These are phyloP conservation scores for Bolboschoenus planiculmis DNA, from an alignment of 176 grass and related monocot genomes.

Conservation along the genomic window DNA sequence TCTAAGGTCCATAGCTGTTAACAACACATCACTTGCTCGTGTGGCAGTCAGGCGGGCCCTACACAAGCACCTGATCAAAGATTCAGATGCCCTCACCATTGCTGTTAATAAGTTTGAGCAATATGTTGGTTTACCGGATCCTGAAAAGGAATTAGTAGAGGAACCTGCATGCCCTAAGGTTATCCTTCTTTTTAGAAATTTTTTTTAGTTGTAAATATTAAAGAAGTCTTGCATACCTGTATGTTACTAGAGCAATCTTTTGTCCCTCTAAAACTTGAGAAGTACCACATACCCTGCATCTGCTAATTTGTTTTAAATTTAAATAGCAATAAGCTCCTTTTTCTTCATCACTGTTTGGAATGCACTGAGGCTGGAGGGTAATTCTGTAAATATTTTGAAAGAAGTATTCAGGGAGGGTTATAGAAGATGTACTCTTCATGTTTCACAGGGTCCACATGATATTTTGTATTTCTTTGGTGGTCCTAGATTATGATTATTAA, in stretches of 20 bases:
- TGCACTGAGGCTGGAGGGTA: not conserved
- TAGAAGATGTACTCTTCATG: not conserved
- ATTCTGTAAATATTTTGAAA: too few species aligned
- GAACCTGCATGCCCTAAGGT: slow-evolving; percentile 96
- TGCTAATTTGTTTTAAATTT: not conserved
- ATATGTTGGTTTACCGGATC: slow-evolving; percentile 57
- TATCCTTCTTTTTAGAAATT: slow-evolving; percentile 7
- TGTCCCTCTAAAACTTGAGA: not conserved
- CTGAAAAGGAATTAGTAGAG: slow-evolving; percentile 61
- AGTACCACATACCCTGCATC: not conserved
- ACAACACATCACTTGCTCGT: slow-evolving; percentile 67
- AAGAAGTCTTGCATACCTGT: not conserved
- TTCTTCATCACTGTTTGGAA: not conserved
- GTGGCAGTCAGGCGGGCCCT: slow-evolving; percentile 54
- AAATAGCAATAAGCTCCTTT: not conserved
- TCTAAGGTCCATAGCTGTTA: slow-evolving; percentile 70
- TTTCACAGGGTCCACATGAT: not conserved
- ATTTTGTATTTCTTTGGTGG: not conserved
- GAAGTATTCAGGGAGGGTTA: not conserved
- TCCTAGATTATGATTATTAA: not conserved
- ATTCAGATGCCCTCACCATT: slow-evolving; percentile 48
- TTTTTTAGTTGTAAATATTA: not conserved
- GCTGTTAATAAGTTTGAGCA: slow-evolving; percentile 59
- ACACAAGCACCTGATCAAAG: slow-evolving; percentile 75
- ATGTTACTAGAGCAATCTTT: not conserved